phyloP scores from a whole-genome alignment of 176 grass and related monocot genomes.

The Bromus sterilis region DNA sequence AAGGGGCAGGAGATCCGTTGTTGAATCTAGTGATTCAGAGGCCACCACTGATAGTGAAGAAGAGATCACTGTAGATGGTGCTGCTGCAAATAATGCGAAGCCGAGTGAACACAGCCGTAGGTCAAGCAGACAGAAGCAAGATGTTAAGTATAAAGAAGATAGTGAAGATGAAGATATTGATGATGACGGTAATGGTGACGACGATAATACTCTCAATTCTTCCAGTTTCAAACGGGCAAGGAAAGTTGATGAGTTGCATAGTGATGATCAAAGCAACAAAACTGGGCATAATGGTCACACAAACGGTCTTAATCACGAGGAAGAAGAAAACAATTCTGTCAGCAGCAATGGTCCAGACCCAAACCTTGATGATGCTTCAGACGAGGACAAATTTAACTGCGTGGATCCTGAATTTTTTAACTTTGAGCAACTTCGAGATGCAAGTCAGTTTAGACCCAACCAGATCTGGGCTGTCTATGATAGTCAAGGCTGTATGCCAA shows the following conservation, averaged over 20 bases:
- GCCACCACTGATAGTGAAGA: conserved; percentile 34
- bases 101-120: conserved; percentile 31
- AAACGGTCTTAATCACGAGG: conserved; percentile 21
- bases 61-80: conserved; percentile 20
- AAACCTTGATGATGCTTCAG: conserved; percentile 21
- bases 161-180: conserved; percentile 36
- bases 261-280: conserved; percentile 1
- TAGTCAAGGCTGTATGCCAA: conserved; percentile 54
- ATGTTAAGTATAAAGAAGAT: conserved; percentile 64
- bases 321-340: conserved; percentile 28
- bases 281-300: not conserved
- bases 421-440: conserved; percentile 48
- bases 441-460: conserved; percentile 39
- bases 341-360: conserved; percentile 1
- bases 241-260: conserved; percentile 11
- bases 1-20: conserved; percentile 41
- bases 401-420: conserved; percentile 62
- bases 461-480: conserved; percentile 80
- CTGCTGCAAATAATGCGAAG: conserved; percentile 11
- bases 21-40: conserved; percentile 51
- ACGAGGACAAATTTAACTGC: not conserved
- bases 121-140: conserved; percentile 63
- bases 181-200: conserved; percentile 10
- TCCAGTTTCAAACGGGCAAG: conserved; percentile 32
- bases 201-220: conserved; percentile 20